Conservation (phyloP, 305 asterid genomes). For the Fraxinus xanthoxyloides region DNA sequence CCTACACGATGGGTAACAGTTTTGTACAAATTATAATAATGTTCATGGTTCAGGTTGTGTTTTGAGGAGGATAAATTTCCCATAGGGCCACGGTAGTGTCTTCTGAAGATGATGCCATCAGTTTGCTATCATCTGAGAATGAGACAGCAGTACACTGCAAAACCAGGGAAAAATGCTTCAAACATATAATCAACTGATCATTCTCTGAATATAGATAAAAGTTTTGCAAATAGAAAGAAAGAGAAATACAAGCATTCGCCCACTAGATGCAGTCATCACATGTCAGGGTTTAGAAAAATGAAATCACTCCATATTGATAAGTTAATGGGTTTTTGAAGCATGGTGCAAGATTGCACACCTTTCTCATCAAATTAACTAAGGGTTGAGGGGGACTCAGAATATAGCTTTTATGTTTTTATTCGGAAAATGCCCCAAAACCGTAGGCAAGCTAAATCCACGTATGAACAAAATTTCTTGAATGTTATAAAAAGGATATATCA, state of each 20-base stretch:
- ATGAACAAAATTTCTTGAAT: neutral
- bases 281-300: neutral
- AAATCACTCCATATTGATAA: neutral
- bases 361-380: neutral
- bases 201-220: neutral
- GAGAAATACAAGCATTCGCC: neutral
- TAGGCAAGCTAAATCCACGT: neutral
- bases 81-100: constrained; percentile 82
- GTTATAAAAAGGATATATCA: neutral
- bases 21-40: neutral
- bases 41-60: constrained; percentile 7
- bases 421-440: neutral
- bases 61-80: constrained; percentile 79
- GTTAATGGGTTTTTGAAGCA: neutral
- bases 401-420: neutral
- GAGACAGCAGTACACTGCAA: constrained; percentile 69
- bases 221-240: neutral
- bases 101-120: constrained; percentile 84
- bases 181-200: neutral
- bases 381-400: neutral
- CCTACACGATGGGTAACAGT: neutral
- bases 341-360: neutral
- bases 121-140: constrained; percentile 50
- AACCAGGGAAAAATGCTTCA: neutral
- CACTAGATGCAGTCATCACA: neutral